phyloP scores from a whole-genome alignment of 495 filamentous ascomycete species.

The Hypoxylon intermedium region DNA sequence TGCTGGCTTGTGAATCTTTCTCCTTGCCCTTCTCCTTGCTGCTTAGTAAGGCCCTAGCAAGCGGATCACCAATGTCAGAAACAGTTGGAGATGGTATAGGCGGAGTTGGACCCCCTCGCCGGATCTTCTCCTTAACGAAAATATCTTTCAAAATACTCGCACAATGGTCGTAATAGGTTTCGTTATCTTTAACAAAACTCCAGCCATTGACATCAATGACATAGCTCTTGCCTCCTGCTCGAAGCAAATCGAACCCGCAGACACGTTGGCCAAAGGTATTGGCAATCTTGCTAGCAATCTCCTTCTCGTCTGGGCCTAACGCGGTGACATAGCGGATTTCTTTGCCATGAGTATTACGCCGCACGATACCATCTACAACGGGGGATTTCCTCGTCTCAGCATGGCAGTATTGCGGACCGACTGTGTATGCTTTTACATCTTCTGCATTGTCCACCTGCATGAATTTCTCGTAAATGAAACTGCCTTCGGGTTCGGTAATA shows the following conservation, averaged over 20 bases:
- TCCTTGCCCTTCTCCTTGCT: conserved; percentile 48
- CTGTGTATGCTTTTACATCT: conserved; percentile 98
- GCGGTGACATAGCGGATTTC: conserved; percentile 94
- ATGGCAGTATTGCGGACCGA: conserved; percentile 91
- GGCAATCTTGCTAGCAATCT: conserved; percentile 87
- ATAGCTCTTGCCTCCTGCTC: conserved; percentile 86
- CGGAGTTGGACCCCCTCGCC: conserved; percentile 51
- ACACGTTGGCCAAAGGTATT: conserved; percentile 93
- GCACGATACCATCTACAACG: conserved; percentile 93
- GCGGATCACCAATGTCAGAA: conserved; percentile 52
- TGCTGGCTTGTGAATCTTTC: conserved; percentile 44
- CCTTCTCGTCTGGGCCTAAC: conserved; percentile 78
- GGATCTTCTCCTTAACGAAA: conserved; percentile 77
- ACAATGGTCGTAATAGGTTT: conserved; percentile 95
- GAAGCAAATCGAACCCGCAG: conserved; percentile 94
- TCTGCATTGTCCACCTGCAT: conserved; percentile 94
- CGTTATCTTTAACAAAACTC: conserved; percentile 99
- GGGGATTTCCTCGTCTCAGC: conserved; percentile 97
- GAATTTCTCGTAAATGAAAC: conserved; percentile 97
- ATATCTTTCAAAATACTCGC: conserved; percentile 83
- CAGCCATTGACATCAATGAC: conserved; percentile 99
- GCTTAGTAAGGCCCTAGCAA: conserved; percentile 41
- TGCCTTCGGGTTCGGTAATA: conserved; percentile 76
- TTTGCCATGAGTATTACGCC: conserved; percentile 95
- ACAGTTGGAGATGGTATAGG: conserved; percentile 53